Base-by-base conservation (phyloP, 2,329 filamentous ascomycete species). In the Ilyonectria mors-panacis region DNA sequence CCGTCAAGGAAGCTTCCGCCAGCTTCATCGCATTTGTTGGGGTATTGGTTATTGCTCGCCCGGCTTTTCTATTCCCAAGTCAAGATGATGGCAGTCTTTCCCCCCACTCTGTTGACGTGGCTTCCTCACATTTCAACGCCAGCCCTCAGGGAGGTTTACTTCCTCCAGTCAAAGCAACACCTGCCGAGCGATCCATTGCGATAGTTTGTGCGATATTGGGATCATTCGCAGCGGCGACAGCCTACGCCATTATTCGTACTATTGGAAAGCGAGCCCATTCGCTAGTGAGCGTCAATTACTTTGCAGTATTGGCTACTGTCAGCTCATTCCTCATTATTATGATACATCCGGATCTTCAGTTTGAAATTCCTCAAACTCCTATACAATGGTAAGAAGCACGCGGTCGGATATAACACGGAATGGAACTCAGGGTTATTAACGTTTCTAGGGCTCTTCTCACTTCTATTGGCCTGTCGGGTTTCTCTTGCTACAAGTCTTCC, bases 271-370 rank as follows among this genome's bases (percentile, higher is more conserved):
- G 92, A 21, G 91, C 91, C 0, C 93, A 95, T 76, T 90, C 93
- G 0, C 86, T 96, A 17, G 88, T 95, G 47, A 91, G 87, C 33
- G 93, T 95, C 8, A 94, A 93, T 69, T 95, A 95, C 78, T 95
- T 95, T 77, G 90, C 91, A 1, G 81, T 83, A 0, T 86, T 89
- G 78, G 92, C 91, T 44, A 92, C 90, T 0, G 73, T 93, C 0
- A 88, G 93, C 57, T 92, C 91, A 8, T 80, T 87, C 1, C 73
- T 91, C 1, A 87, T 88, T 44, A 88, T 94, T 76, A 82, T 83
- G 13, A 66, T 82, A 9, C 77, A 84, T 30, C 85, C 85, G 0
- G 79, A 78, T 37, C 73, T 85, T 26, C 73, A 78, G 3, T 81
- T 86, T 9, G 78, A 82, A 59, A 73, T 81, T 2, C 79, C 81